Base-by-base conservation (phyloP, 208 protist genomes). In the Leptomonas seymouri region DNA sequence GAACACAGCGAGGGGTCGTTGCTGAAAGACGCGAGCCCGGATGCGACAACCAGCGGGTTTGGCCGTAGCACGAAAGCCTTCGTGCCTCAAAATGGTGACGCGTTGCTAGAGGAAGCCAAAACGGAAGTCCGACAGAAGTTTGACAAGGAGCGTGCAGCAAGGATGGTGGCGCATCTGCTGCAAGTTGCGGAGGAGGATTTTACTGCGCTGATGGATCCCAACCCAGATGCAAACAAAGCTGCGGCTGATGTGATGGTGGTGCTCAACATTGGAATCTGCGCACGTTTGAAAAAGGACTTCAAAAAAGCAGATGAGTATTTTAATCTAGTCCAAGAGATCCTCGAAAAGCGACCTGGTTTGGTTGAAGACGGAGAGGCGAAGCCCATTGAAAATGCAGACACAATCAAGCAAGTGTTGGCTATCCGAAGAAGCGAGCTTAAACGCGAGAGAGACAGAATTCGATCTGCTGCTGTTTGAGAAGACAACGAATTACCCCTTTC, bases 261-360 rank as follows among this genome's bases (percentile, higher is more conserved):
- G 28, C 69, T 96, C 25, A 93, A 93, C 59, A 80, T 92, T 39
- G 87, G 84, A 25, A 84, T 82, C 28, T 96, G 90, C 58, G 78
- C 77, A 34, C 58, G 93, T n/a, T 67, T 91, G 50, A 64, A 61
- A 23, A 78, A 86, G 21, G 62, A 93, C 28, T 46, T 93, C 6
- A 83, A 80, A 34, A 86, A 78, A 36, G 90, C 87, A 4, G 76
- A 85, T 28, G 84, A 96, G 46, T 79, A 81, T 25, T 82, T 93
- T 53, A 90, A 79, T 54, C 59, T 86, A 18, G 74, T 71, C 3
- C 70, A 82, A 6, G 86, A 93, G 39, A 87, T 93, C 53, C 65
- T 96, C 34, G 70, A 61, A 15, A 80, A 78, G 12, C 77, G 88
- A 31, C 82, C 86, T 25, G 65, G 58, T 15, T 78, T 96, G 2